Evolutionary conservation across 306 rosid species (phyloP).

Genomic region (Nissolia schottii): DNA sequence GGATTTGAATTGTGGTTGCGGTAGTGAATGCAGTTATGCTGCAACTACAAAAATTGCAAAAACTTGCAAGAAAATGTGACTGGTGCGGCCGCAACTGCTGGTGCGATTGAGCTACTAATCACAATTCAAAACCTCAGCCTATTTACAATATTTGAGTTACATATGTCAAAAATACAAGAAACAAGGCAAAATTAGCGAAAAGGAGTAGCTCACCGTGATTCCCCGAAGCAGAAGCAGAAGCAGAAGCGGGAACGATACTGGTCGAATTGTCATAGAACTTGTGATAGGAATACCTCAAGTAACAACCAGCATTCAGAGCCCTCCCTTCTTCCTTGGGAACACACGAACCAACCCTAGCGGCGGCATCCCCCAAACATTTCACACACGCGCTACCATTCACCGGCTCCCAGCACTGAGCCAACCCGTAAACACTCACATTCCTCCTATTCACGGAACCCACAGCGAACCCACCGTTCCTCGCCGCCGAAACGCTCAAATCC

Average conservation of each 20-base stretch:
- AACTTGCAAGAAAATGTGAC: too few relatives aligned
- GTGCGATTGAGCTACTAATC: too few relatives aligned
- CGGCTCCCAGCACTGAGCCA: constrained; percentile 75
- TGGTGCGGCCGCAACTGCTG: too few relatives aligned
- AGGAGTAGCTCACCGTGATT: constrained; percentile 32
- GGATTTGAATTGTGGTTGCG: too few relatives aligned
- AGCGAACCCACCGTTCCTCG: constrained; percentile 39
- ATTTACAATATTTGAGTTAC: too few relatives aligned
- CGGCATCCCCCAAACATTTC: constrained; percentile 48
- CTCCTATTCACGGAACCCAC: constrained; percentile 30
- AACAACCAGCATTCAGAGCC: constrained; percentile 64
- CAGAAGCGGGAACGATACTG: too few relatives aligned
- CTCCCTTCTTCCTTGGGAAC: constrained; percentile 59
- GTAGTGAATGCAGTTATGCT: too few relatives aligned
- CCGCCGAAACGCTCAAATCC: constrained; percentile 50
- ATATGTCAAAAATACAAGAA: too few relatives aligned
- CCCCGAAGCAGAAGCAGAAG: background rate
- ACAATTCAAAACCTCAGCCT: too few relatives aligned
- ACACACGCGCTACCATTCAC: constrained; percentile 39
- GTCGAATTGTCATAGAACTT: constrained; percentile 54
- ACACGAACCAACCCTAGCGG: constrained; percentile 33
- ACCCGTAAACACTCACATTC: constrained; percentile 51
- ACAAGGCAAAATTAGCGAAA: too few relatives aligned
- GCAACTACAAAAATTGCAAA: too few relatives aligned
- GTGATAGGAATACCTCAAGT: constrained; percentile 51